Percentiles rank a stretch among this genome's conserved stretches.
These are phyloP conservation scores for Penicillium vulpinum DNA, from an alignment of 2,329 filamentous ascomycete genomes.

Conservation along the genomic window DNA sequence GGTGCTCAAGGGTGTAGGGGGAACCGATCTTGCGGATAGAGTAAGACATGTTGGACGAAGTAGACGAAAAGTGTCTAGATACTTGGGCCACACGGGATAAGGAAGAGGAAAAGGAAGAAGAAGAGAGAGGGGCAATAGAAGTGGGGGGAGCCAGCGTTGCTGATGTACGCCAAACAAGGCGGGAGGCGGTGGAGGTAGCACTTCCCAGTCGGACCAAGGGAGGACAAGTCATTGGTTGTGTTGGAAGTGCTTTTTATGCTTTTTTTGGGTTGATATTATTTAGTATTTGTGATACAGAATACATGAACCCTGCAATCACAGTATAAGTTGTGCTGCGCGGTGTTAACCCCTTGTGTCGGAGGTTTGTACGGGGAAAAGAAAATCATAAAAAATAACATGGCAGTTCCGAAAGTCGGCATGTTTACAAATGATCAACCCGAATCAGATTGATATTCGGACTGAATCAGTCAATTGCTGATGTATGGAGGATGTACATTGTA, in stretches of 20 bases:
- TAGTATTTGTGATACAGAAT: background rate
- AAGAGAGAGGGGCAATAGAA: constrained; percentile 34
- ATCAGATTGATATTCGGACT: constrained; percentile 12
- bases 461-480: constrained; percentile 2
- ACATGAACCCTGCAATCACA: background rate
- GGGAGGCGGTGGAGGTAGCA: constrained; percentile 37
- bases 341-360: background rate
- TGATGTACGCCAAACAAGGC: constrained; percentile 35
- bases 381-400: background rate
- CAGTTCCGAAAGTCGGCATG: constrained; percentile 10
- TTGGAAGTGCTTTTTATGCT: constrained; percentile 3
- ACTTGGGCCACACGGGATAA: constrained; percentile 46
- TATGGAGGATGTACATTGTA: background rate
- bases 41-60: constrained; percentile 55
- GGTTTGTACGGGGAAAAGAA: background rate
- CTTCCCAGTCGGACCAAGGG: constrained; percentile 36
- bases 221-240: constrained; percentile 26
- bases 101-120: constrained; percentile 28
- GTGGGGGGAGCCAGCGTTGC: constrained; percentile 46
- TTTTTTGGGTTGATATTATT: background rate
- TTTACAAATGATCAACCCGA: background rate
- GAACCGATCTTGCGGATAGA: constrained; percentile 82
- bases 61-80: constrained; percentile 50
- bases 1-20: constrained; percentile 92
- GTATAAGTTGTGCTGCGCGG: background rate